Evolutionary conservation across 768 basidiomycete genomes (phyloP).

Genomic region (Lactarius sp.): DNA sequence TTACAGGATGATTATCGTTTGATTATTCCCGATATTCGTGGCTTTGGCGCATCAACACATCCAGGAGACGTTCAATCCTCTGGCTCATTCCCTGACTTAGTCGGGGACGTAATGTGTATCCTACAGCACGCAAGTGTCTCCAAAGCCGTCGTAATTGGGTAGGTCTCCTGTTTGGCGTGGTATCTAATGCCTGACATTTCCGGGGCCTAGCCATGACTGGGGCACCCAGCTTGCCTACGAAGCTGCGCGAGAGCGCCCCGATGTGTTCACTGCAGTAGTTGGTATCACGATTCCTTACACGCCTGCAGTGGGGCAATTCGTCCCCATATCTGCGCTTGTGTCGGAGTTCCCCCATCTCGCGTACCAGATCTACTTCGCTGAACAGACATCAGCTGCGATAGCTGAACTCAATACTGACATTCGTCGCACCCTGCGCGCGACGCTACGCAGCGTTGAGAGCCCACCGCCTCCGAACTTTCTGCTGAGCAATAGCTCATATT

Average conservation of each 20-base stretch:
- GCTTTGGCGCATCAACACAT: constrained; percentile 65
- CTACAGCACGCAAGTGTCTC: constrained; percentile 46
- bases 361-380: constrained; percentile 56
- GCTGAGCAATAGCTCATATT: constrained; percentile 43
- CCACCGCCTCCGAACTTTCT: constrained; percentile 56
- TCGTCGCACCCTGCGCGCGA: constrained; percentile 52
- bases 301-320: constrained; percentile 42
- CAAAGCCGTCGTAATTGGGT: constrained; percentile 63
- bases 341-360: constrained; percentile 45
- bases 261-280: constrained; percentile 56
- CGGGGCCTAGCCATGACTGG: constrained; percentile 61
- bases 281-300: constrained; percentile 63
- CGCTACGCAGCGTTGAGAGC: constrained; percentile 47
- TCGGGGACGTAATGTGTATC: constrained; percentile 59
- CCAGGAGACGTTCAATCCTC: constrained; percentile 58
- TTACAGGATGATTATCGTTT: constrained; percentile 55
- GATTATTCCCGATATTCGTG: constrained; percentile 58
- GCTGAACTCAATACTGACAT: constrained; percentile 53
- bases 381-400: constrained; percentile 43
- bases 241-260: constrained; percentile 62
- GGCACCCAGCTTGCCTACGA: constrained; percentile 64
- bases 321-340: constrained; percentile 43
- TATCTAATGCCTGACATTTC: constrained; percentile 1
- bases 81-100: constrained; percentile 54
- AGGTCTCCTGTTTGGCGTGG: neutral